Evolutionary conservation across 805 yeast genomes (phyloP).

Genomic region (Ogataea paradorogensis): DNA sequence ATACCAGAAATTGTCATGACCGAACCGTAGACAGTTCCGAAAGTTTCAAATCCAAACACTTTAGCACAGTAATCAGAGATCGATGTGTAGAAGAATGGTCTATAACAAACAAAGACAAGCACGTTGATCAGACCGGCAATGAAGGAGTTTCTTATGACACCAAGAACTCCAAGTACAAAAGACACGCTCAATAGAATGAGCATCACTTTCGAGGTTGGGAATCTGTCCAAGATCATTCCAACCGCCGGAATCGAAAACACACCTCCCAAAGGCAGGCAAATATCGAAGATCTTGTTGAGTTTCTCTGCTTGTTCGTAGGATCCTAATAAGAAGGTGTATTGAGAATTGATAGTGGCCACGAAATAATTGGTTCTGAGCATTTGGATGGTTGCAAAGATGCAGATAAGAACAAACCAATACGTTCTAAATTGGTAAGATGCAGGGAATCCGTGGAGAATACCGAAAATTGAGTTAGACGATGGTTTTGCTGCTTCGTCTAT

Average conservation of each 20-base stretch:
- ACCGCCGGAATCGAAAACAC: conserved; percentile 52
- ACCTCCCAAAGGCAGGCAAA: conserved; percentile 57
- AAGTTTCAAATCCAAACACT: conserved; percentile 59
- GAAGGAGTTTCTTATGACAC: conserved; percentile 40
- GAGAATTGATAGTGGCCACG: conserved; percentile 58
- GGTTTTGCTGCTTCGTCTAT: conserved; percentile 35
- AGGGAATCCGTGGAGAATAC: conserved; percentile 52
- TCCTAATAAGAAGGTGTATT: conserved; percentile 45
- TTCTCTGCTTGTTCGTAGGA: conserved; percentile 37
- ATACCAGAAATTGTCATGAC: conserved; percentile 53
- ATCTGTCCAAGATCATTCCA: conserved; percentile 49
- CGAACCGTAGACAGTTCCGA: conserved; percentile 58
- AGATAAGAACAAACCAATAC: conserved; percentile 50
- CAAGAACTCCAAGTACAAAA: conserved; percentile 45
- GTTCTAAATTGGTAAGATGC: conserved; percentile 48
- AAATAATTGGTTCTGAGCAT: conserved; percentile 58
- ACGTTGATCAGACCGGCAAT: conserved; percentile 44
- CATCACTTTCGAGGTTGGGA: conserved; percentile 45
- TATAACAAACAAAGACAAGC: conserved; percentile 46
- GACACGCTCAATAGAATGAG: conserved; percentile 40
- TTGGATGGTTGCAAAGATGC: conserved; percentile 50
- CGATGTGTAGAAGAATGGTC: conserved; percentile 60
- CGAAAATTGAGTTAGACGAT: conserved; percentile 46
- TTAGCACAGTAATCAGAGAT: conserved; percentile 59
- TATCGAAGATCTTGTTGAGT: conserved; percentile 47